These are phyloP conservation scores for Euphrasia arctica DNA, from an alignment of 305 asterid genomes.

Conservation along the genomic window DNA sequence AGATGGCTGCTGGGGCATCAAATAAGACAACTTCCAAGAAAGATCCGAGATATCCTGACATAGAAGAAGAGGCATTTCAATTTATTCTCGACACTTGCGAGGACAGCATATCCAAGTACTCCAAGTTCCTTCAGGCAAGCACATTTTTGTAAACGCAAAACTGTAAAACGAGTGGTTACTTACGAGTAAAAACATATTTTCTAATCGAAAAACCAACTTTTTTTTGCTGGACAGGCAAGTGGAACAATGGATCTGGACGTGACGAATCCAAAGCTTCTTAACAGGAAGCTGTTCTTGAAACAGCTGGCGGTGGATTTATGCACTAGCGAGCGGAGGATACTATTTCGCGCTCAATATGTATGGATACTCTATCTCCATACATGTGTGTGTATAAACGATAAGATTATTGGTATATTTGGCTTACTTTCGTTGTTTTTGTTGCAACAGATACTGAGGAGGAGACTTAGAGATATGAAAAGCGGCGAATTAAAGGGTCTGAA, in stretches of 20 bases:
- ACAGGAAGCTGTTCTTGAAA: constrained; percentile 81
- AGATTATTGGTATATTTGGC: background rate
- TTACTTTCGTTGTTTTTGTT: background rate
- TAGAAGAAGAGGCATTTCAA: constrained; percentile 87
- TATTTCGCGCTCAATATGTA: constrained; percentile 93
- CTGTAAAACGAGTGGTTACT: background rate
- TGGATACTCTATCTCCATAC: constrained; percentile 22
- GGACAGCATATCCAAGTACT: constrained; percentile 75
- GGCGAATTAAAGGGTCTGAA: constrained; percentile 76
- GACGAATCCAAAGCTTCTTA: constrained; percentile 84
- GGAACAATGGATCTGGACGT: constrained; percentile 93
- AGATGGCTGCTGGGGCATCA: constrained; percentile 96
- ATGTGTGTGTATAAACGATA: background rate
- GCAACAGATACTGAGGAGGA: constrained; percentile 78
- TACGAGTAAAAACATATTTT: background rate
- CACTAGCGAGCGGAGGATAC: constrained; percentile 75
- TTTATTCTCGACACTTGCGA: constrained; percentile 76
- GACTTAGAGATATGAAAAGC: constrained; percentile 73
- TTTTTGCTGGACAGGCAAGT: constrained; percentile 50
- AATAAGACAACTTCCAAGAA: constrained; percentile 59
- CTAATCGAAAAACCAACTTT: background rate
- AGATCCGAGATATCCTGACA: constrained; percentile 56
- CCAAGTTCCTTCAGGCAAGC: constrained; percentile 87
- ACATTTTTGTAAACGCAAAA: background rate
- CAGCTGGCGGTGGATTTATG: constrained; percentile 91